These are phyloP conservation scores for Cyclotella cryptica DNA, from an alignment of 108 stramenopile species.

Conservation along the genomic window DNA sequence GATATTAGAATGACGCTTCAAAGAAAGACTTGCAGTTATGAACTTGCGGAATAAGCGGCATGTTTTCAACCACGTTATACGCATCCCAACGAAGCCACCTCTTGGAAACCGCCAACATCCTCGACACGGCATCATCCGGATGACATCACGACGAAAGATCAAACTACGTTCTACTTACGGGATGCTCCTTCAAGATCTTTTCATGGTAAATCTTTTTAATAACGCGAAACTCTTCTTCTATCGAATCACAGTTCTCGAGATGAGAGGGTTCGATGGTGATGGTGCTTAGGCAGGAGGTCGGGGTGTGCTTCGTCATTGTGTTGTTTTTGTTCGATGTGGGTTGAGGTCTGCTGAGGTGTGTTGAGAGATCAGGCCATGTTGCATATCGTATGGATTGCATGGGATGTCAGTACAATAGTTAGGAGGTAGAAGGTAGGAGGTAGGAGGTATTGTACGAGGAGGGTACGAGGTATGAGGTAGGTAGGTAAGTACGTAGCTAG, in stretches of 20 bases:
- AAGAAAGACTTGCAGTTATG: too few relatives aligned
- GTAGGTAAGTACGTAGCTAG: too few relatives aligned
- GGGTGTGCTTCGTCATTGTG: constrained; percentile 26
- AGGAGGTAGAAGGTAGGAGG: too few relatives aligned
- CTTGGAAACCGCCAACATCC: neutral
- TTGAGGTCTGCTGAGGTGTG: too few relatives aligned
- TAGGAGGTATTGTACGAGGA: too few relatives aligned
- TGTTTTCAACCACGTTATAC: neutral
- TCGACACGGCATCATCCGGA: too few relatives aligned
- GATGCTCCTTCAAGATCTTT: constrained; percentile 40
- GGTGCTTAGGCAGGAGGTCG: constrained; percentile 9
- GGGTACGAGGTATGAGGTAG: too few relatives aligned
- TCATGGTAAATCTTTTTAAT: constrained; percentile 41
- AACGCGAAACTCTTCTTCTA: constrained; percentile 51
- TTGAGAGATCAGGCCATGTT: too few relatives aligned
- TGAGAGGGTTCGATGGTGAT: constrained; percentile 37
- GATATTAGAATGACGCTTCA: too few relatives aligned
- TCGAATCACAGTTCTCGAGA: constrained; percentile 36
- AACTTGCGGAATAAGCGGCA: neutral
- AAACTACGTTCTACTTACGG: constrained; percentile 40
- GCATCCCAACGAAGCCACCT: neutral
- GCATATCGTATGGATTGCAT: too few relatives aligned
- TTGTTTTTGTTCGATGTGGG: neutral
- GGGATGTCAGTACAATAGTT: too few relatives aligned
- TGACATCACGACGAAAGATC: too few relatives aligned